phyloP scores from a whole-genome alignment of 1,284 basidiomycete species.

The Ustilago lituana region DNA sequence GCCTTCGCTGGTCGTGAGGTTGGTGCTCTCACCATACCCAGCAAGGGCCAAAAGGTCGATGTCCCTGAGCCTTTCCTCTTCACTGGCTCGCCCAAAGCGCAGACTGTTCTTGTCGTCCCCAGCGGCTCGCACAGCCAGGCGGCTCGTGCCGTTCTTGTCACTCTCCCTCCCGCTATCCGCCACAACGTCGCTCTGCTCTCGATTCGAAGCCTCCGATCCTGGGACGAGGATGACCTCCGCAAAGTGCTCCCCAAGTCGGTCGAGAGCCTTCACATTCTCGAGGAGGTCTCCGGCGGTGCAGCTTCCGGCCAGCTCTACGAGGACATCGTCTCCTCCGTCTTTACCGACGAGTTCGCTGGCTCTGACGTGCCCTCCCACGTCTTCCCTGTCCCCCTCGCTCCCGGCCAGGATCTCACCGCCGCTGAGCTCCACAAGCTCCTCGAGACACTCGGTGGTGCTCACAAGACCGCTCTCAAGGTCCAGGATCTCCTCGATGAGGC shows the following conservation, averaged over 20 bases:
- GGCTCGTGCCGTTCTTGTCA: conserved; percentile 58
- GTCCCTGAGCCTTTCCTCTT: conserved; percentile 71
- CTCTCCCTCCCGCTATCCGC: conserved; percentile 44
- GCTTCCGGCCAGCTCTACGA: conserved; percentile 57
- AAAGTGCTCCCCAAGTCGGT: conserved; percentile 56
- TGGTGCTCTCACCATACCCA: conserved; percentile 52
- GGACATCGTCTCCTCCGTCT: conserved; percentile 52
- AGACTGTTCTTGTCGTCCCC: conserved; percentile 61
- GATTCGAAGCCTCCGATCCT: conserved; percentile 57
- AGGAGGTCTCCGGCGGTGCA: conserved; percentile 53
- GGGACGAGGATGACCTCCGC: conserved; percentile 58
- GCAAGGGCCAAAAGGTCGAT: conserved; percentile 70
- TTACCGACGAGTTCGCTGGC: conserved; percentile 44
- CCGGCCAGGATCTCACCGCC: conserved; percentile 49
- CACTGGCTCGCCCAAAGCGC: conserved; percentile 59
- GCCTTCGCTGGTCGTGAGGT: conserved; percentile 62
- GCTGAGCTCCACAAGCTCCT: conserved; percentile 56
- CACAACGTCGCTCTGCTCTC: conserved; percentile 59
- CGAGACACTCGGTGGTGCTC: conserved; percentile 30
- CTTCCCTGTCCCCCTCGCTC: conserved; percentile 49
- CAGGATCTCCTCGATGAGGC: conserved; percentile 43
- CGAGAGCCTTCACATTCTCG: conserved; percentile 59
- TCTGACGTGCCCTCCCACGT: conserved; percentile 35
- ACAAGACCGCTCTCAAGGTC: conserved; percentile 38
- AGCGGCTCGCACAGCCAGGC: conserved; percentile 60